Base-by-base conservation (phyloP, 1,284 basidiomycete genomes). In the Ganoderma sinense region DNA sequence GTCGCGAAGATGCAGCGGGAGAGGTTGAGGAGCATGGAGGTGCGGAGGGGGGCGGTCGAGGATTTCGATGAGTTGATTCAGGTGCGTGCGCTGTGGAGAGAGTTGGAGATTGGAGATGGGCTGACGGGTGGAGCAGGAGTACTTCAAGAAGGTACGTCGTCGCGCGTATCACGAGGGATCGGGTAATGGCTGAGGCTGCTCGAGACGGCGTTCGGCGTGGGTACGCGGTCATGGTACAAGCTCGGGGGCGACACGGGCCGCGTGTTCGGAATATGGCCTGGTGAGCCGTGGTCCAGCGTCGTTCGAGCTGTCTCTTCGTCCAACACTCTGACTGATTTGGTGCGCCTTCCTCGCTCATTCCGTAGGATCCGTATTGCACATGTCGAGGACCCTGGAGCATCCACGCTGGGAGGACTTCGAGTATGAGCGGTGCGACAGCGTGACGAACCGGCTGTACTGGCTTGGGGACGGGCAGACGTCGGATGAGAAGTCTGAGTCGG, bases 1-100 rank as follows among this genome's bases (percentile, higher is more conserved):
- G 83, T 86, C n/a, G 73, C 83, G 72, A 91, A 91, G 80, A 75
- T 91, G 78, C 87, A 89, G 75, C 78, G 87, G 16, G 89, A 91
- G 80, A 79, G 86, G 43, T 69, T 89, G 76, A 89, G 87, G 80
- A 88, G 86, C 70, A 86, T 89, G 45, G 68, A 69, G n/a, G 61
- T 69, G 20, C 66, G 53, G 40, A 7, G 8, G 20, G 61, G 53
- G 29, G 68, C 68, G 29, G 41, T 69, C 5, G 5, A 29, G 23
- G 68, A 62, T 4, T 69, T 63, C 23, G 68, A 69, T 14, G 14
- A 62, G 60, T 51, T 63, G 10, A 48, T 69, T 26, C 64, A 69
- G 33, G 68, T 69, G 31, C 16, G 41, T 14, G 20, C n/a, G n/a
- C n/a, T 45, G 43, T 48, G 45, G 45, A 18, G n/a, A n/a, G n/a